Evolutionary conservation across 768 basidiomycete species (phyloP).

Genomic region (Mycena polygramma): DNA sequence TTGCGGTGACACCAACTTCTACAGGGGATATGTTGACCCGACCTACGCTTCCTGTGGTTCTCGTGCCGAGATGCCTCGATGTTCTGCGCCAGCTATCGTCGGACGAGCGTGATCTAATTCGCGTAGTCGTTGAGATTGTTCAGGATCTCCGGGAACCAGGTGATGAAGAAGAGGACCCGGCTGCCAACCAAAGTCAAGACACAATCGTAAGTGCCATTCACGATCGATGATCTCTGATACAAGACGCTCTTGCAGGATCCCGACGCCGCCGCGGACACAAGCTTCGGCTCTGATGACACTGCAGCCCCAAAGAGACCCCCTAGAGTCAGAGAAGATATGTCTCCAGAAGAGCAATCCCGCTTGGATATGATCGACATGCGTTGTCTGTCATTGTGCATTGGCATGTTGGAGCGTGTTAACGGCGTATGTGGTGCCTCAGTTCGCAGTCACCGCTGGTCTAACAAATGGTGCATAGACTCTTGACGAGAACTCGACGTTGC

Average conservation of each 20-base stretch:
- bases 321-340: constrained; percentile 58
- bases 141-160: constrained; percentile 79
- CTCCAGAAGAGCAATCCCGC: constrained; percentile 69
- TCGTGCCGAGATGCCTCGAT: constrained; percentile 85
- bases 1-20: constrained; percentile 13
- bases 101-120: constrained; percentile 87
- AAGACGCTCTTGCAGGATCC: constrained; percentile 14
- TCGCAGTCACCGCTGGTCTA: constrained; percentile 2
- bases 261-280: constrained; percentile 43
- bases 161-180: constrained; percentile 55
- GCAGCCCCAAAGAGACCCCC: constrained; percentile 42
- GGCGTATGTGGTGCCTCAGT: constrained; percentile 63
- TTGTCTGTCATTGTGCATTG: constrained; percentile 83
- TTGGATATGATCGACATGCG: constrained; percentile 78
- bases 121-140: constrained; percentile 89
- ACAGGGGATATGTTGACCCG: constrained; percentile 87
- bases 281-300: constrained; percentile 43
- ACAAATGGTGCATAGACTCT: constrained; percentile 59
- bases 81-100: constrained; percentile 79
- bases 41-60: constrained; percentile 72
- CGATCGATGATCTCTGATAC: neutral
- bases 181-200: constrained; percentile 38
- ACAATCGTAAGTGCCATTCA: constrained; percentile 33
- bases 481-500: constrained; percentile 77
- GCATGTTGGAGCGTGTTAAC: constrained; percentile 89